Conservation (phyloP, 106 monocot species). For the Xerophyta viscosa region DNA sequence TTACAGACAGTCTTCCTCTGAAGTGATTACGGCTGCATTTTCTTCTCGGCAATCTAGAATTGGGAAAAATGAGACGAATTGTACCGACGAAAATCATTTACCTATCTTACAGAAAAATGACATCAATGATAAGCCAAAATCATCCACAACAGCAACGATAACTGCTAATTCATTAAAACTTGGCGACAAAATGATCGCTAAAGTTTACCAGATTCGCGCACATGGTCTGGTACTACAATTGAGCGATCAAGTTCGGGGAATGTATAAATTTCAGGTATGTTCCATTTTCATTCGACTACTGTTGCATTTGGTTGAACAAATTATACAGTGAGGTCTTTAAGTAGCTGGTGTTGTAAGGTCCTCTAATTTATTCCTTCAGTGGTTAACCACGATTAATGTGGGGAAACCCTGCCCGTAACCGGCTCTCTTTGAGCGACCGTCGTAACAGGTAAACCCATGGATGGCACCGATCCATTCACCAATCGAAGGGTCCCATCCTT, state of each 20-base stretch:
- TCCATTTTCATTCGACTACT: background rate
- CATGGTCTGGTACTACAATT: constrained; percentile 86
- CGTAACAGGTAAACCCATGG: too few species aligned
- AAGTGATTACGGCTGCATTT: background rate
- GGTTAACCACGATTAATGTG: too few species aligned
- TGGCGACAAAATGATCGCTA: constrained; percentile 64
- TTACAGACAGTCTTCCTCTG: constrained; percentile 5
- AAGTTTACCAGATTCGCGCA: constrained; percentile 61
- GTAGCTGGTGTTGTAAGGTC: too few species aligned
- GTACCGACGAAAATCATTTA: background rate
- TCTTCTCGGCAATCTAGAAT: background rate
- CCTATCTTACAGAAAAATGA: constrained; percentile 1
- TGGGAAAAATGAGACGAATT: constrained; percentile 1
- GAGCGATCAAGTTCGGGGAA: constrained; percentile 63
- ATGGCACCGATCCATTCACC: too few species aligned
- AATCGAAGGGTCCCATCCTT: too few species aligned
- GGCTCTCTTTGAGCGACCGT: too few species aligned
- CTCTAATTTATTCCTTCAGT: too few species aligned
- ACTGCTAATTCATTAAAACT: constrained; percentile 35
- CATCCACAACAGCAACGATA: background rate
- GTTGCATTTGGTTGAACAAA: background rate
- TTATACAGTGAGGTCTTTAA: background rate
- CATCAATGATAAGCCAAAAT: constrained; percentile 8
- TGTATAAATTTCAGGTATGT: constrained; percentile 91
- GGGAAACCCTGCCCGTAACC: too few species aligned